These are phyloP conservation scores for Phylloporus rhodoxanthus DNA, from an alignment of 768 basidiomycete species.

Conservation along the genomic window DNA sequence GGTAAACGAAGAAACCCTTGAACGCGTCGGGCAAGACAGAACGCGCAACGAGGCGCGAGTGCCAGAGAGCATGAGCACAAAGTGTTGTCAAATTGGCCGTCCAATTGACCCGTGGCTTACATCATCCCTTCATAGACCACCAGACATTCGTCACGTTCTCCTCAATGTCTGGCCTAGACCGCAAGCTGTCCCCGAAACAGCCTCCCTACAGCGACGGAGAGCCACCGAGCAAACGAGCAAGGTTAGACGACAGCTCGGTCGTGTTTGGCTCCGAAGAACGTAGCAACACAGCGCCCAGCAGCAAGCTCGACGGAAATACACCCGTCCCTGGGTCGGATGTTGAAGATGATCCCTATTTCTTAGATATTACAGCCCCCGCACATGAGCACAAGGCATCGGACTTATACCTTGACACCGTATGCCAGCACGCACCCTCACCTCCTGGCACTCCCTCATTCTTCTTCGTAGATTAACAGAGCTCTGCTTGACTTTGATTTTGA, in stretches of 20 bases:
- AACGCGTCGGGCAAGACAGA: slow-evolving; percentile 21
- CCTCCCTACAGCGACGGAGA: slow-evolving; percentile 11
- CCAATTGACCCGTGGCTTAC: slow-evolving; percentile 11
- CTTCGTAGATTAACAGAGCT: slow-evolving; percentile 75
- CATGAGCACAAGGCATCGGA: slow-evolving; percentile 56
- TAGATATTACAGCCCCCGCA: slow-evolving; percentile 20
- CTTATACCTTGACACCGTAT: slow-evolving; percentile 89
- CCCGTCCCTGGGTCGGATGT: slow-evolving; percentile 16
- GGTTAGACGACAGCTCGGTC: slow-evolving; percentile 14
- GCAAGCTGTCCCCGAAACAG: slow-evolving; percentile 6
- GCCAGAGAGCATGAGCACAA: slow-evolving; percentile 19
- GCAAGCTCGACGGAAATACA: slow-evolving; percentile 29
- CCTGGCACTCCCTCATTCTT: slow-evolving; percentile 16
- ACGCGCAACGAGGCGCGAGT: slow-evolving; percentile 22
- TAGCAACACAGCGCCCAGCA: slow-evolving; percentile 16
- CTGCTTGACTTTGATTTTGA: slow-evolving; percentile 98
- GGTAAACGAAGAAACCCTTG: slow-evolving; percentile 22
- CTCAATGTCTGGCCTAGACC: slow-evolving; percentile 12
- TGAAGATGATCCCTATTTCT: slow-evolving; percentile 25
- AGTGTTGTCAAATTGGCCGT: background rate
- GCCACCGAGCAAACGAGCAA: slow-evolving; percentile 29
- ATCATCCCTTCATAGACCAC: slow-evolving; percentile 8
- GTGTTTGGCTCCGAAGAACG: slow-evolving; percentile 22
- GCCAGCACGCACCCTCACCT: slow-evolving; percentile 27
- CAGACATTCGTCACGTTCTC: background rate